Percentiles rank a stretch among this genome's conserved stretches.
These are phyloP conservation scores for Leccinum aurantiacum DNA, from an alignment of 768 basidiomycete genomes.

Conservation along the genomic window DNA sequence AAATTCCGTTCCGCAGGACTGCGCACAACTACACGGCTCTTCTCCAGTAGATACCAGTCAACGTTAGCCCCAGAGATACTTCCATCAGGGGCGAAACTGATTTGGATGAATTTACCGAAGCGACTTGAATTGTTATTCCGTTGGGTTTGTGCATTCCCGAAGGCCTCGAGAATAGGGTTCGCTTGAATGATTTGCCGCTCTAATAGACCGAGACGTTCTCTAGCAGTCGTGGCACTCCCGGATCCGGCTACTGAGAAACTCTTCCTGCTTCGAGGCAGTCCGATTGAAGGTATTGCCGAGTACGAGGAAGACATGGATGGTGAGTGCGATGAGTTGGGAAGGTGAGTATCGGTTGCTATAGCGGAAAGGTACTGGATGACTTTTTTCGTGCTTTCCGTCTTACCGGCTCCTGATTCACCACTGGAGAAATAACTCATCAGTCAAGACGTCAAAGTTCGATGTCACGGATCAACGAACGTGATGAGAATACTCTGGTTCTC, in stretches of 20 bases:
- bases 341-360: constrained; percentile 82
- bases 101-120: constrained; percentile 97
- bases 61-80: constrained; percentile 98
- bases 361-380: constrained; percentile 99
- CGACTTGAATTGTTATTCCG: constrained; percentile 98
- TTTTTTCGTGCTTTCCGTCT: constrained; percentile 99
- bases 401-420: constrained; percentile 98
- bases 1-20: constrained; percentile 90
- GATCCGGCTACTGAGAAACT: constrained; percentile 47
- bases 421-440: constrained; percentile 40
- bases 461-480: constrained; percentile 60
- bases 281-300: constrained; percentile 59
- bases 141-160: constrained; percentile 98
- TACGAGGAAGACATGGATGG: constrained; percentile 58
- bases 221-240: constrained; percentile 52
- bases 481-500: constrained; percentile 98
- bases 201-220: constrained; percentile 79
- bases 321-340: constrained; percentile 57
- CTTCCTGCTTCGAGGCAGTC: constrained; percentile 67
- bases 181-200: constrained; percentile 97
- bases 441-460: constrained; percentile 4
- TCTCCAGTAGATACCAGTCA: constrained; percentile 98
- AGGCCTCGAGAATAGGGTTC: constrained; percentile 96
- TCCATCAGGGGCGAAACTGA: constrained; percentile 89
- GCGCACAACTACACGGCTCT: constrained; percentile 89